These are phyloP conservation scores for Solanum rostratum DNA, from an alignment of 257 asterid species.

Conservation along the genomic window DNA sequence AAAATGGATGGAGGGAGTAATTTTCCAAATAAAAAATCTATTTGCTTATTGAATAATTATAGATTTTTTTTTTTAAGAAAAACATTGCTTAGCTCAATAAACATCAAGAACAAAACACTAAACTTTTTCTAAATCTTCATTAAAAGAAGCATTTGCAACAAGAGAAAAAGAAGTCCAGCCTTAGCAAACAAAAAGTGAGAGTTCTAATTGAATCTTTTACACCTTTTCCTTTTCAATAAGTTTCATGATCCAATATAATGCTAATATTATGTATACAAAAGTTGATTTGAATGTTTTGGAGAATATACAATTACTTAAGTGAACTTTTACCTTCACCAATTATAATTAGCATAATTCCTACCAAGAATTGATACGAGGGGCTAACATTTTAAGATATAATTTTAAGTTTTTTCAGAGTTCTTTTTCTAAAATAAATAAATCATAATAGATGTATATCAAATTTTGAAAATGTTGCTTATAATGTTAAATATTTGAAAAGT, in stretches of 20 bases:
- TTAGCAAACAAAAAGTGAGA: neutral
- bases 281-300: neutral
- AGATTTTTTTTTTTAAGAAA: neutral
- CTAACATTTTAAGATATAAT: too few species aligned
- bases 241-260: neutral
- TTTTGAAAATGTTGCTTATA: too few species aligned
- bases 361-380: neutral
- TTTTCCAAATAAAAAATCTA: too few species aligned
- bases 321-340: neutral
- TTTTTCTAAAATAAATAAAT: too few species aligned
- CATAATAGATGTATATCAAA: too few species aligned
- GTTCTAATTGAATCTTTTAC: neutral
- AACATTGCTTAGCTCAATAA: slow-evolving; percentile 1
- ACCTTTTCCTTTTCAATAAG: neutral
- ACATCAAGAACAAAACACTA: neutral
- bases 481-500: neutral
- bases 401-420: too few species aligned
- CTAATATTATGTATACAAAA: neutral
- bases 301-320: neutral
- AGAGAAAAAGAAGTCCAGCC: neutral
- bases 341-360: neutral
- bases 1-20: too few species aligned
- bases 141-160: neutral
- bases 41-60: neutral
- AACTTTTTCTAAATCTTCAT: neutral